Evolutionary conservation across 1,284 basidiomycete species (phyloP), one percentile per base, ranked within the genome.

Genomic region (Inonotus obliquus): DNA sequence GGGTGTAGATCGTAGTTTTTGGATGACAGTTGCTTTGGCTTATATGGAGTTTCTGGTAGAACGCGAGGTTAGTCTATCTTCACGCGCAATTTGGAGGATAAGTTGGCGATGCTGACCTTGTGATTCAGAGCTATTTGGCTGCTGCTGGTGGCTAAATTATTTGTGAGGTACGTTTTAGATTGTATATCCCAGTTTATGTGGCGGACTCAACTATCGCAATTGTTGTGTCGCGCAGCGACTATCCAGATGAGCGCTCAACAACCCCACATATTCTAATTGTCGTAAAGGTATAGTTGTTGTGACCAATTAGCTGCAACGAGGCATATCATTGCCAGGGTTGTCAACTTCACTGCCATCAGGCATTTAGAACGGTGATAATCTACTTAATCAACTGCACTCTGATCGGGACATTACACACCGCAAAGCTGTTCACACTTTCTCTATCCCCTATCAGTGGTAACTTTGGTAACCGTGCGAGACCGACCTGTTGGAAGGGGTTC

Each of bases 31-130:
- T 48, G 85, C 84, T 0, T 71, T 91, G 68, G 85, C 86, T 1
- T 92, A 91, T 70, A 73, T 89, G 19, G 89, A 89, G 63, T 91
- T 89, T 69, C 69, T 91, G 66, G 81, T 82, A 66, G 89, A 92
- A 64, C 78, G 87, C 67, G 89, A 91, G 76, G 90, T 88, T 6
- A 21, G n/a, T 27, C 27, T 10, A 29, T 17, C n/a, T n/a, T n/a
- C n/a, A n/a, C n/a, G n/a, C n/a, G n/a, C n/a, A n/a, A n/a, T n/a
- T n/a, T n/a, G n/a, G n/a, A n/a, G 10, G 10, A 13, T n/a, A n/a
- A 11, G 13, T 0, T 6, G 17, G 27, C 9, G 25, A 23, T 51
- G 47, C 37, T 49, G n/a, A 37, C 5, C 4, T 38, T 32, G n/a
- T 38, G n/a, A 27, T 49, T 48, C n/a, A 52, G 51, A 52, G 51